Base-by-base conservation (phyloP, 768 basidiomycete species). In the Macrolepiota dolichaula region DNA sequence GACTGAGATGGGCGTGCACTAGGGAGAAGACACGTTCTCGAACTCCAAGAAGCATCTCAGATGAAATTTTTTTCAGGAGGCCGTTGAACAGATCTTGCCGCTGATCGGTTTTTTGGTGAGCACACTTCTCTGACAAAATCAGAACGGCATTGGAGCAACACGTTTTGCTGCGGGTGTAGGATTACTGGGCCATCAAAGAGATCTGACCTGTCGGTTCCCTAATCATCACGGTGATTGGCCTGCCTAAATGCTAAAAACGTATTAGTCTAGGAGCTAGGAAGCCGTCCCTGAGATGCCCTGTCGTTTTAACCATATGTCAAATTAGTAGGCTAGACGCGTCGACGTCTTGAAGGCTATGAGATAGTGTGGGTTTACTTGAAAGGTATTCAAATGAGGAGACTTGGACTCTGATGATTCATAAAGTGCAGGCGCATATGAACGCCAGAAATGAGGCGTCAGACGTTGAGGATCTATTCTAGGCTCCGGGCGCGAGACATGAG, bases 1-100 rank as follows among this genome's bases (percentile, higher is more conserved):
- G 24, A 36, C 52, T 36, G 52, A 54, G 36, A 54, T 54, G 52
- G 24, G 52, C 52, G 52, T 35, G 22, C 52, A 22, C 52, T 54
- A 54, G 35, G 7, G 11, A 11, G 13, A 13, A 36, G 37, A 13
- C 37, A 36, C n/a, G n/a, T 35, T 13, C 19, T 22, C 13, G 22
- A 36, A 54, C n/a, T 11, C 37, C 19, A 37, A 15, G 52, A 40
- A 38, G 29, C 3, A 11, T 38, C 35, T 54, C 52, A 54, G 22
- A 37, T 29, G 29, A 7, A 32, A 7, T 32, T 13, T 24, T 13
- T 24, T 22, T 22, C 19, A 54, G 52, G 37, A 40, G 52, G 17
- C 1, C 5, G n/a, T 19, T 19, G 25, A 17, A 24, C 19, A 13
- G 24, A n/a, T 54, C 35, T 54, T 27, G 12, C 47, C 47, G 12